Base-by-base conservation (phyloP, 2,329 filamentous ascomycete genomes). In the Fusarium metavorans region DNA sequence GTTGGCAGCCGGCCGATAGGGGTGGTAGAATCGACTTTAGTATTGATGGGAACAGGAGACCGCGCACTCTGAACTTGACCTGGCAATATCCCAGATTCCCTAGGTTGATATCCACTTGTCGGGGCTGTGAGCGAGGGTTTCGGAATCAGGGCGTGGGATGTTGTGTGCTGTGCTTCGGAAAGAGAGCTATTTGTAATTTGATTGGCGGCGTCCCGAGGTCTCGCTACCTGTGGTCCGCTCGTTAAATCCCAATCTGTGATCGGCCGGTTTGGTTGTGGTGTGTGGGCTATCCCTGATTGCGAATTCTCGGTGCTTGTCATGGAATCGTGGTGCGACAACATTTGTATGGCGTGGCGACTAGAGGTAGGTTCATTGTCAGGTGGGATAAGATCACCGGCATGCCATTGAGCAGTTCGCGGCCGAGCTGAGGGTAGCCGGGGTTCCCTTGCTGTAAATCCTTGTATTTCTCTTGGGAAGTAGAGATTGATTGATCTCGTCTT, bases 401-500 rank as follows among this genome's bases (percentile, higher is more conserved):
- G n/a, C 52, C 52, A 37, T 56, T 56, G 63, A 50, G 39, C 32
- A 58, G 52, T 66, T 59, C 34, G 63, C 50, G 54, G 63, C 16
- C 39, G 63, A 39, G 43, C 63, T 50, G 64, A 43, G 43, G 34
- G 56, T 32, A 66, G 64, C 16, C 27, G 34, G 43, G 43, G 54
- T 37, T 37, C 30, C 30, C 27, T 52, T 60, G 56, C 23, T 60
- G 45, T 30, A 34, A 54, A 23, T 16, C 54, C 64, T 43, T 39
- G 43, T 52, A 66, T 54, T 43, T 41, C 41, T 52, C 50, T 52
- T 11, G 64, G 64, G 52, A 66, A 66, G 3, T 30, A 48, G 45
- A 54, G 32, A 54, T 54, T 25, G 45, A 66, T 66, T 23, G 64
- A 54, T 37, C 52, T 60, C 52, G 32, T 60, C 39, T 60, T 66